Conservation (phyloP, 208 protist species). For the Crithidia bombi region DNA sequence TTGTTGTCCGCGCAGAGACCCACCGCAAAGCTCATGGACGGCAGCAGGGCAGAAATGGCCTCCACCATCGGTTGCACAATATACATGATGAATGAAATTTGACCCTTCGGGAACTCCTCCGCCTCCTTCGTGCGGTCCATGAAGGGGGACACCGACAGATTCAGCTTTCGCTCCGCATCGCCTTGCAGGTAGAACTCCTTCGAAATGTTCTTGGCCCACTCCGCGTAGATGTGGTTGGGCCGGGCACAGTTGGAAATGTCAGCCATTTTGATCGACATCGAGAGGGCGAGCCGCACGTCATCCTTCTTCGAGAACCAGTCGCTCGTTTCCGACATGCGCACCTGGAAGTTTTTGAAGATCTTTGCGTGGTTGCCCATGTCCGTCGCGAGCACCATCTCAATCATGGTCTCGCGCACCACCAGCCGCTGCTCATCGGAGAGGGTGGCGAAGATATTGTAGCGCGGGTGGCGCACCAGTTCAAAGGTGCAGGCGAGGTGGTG, state of each 20-base stretch:
- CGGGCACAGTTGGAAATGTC: slow-evolving; percentile 95
- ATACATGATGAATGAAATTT: slow-evolving; percentile 94
- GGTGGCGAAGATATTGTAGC: slow-evolving; percentile 85
- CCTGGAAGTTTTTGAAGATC: slow-evolving; percentile 87
- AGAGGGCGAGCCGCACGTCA: slow-evolving; percentile 87
- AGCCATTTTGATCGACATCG: slow-evolving; percentile 94
- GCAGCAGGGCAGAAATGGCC: slow-evolving; percentile 82
- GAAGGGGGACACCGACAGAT: slow-evolving; percentile 91
- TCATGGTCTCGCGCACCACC: slow-evolving; percentile 86
- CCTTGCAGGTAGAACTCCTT: slow-evolving; percentile 95
- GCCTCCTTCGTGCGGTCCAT: slow-evolving; percentile 89
- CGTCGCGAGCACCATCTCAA: slow-evolving; percentile 94
- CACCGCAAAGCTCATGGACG: slow-evolving; percentile 78
- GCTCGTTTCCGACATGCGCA: slow-evolving; percentile 71
- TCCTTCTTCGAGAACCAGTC: slow-evolving; percentile 83
- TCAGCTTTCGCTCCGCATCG: slow-evolving; percentile 82
- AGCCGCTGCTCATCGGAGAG: slow-evolving; percentile 78
- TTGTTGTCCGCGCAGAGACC: slow-evolving; percentile 84
- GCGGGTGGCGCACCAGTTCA: slow-evolving; percentile 76
- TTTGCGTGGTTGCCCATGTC: slow-evolving; percentile 94
- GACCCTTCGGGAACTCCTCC: slow-evolving; percentile 87
- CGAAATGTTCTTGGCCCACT: slow-evolving; percentile 93
- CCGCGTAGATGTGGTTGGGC: slow-evolving; percentile 82
- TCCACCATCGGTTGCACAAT: slow-evolving; percentile 92
- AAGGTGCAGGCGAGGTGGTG: slow-evolving; percentile 93